These are phyloP conservation scores for Boletus subparvulus DNA, from an alignment of 768 basidiomycete species.

Conservation along the genomic window DNA sequence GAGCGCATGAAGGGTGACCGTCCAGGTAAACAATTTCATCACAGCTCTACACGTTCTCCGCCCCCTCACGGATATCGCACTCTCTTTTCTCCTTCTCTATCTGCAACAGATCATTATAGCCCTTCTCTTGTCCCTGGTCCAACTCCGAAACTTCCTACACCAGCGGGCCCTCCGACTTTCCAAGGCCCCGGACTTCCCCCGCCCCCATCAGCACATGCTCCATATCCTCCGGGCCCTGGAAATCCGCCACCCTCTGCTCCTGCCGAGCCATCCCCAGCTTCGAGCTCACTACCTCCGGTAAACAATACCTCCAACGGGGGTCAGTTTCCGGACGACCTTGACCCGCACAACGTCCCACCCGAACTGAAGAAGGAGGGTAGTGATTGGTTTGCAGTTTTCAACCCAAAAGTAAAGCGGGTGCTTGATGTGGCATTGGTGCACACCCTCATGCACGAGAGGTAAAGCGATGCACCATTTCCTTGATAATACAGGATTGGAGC, in stretches of 20 bases:
- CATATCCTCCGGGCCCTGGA: slow-evolving; percentile 33
- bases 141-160: slow-evolving; percentile 37
- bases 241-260: slow-evolving; percentile 33
- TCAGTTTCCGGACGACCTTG: slow-evolving; percentile 37
- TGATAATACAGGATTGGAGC: neutral
- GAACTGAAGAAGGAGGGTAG: slow-evolving; percentile 59
- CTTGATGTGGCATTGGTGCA: slow-evolving; percentile 82
- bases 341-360: slow-evolving; percentile 34
- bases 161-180: slow-evolving; percentile 31
- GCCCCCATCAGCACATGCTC: slow-evolving; percentile 31
- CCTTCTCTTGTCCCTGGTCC: slow-evolving; percentile 39
- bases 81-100: slow-evolving; percentile 25
- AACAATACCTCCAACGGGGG: slow-evolving; percentile 29
- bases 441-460: slow-evolving; percentile 91
- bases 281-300: slow-evolving; percentile 26
- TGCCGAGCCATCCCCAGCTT: slow-evolving; percentile 23
- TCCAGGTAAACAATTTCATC: slow-evolving; percentile 37
- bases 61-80: slow-evolving; percentile 34
- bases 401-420: slow-evolving; percentile 72
- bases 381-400: slow-evolving; percentile 91
- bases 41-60: slow-evolving; percentile 27
- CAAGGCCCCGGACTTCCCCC: slow-evolving; percentile 39
- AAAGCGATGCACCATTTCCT: slow-evolving; percentile 17
- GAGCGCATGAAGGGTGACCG: slow-evolving; percentile 48
- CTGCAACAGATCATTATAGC: slow-evolving; percentile 35